Evolutionary conservation across 345 rosid species (phyloP).

Genomic region (Lepidium aucheri): DNA sequence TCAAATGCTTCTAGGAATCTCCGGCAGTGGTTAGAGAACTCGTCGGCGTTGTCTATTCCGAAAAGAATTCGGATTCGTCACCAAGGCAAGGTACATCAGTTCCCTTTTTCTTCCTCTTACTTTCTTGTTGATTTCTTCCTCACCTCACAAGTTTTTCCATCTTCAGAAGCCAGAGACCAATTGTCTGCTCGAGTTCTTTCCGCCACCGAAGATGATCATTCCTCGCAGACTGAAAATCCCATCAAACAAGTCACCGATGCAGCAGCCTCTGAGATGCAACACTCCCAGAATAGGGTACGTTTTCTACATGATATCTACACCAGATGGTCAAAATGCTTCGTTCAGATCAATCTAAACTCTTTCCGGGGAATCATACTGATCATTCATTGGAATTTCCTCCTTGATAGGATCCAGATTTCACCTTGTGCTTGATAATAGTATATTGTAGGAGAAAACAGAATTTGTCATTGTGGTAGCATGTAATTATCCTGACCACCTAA

Average conservation of each 20-base stretch:
- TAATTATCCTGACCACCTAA: neutral
- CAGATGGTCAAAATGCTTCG: neutral
- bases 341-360: neutral
- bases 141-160: constrained; percentile 14
- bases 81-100: constrained; percentile 27
- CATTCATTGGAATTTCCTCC: neutral
- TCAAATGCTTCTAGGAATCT: constrained; percentile 38
- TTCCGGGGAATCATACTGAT: neutral
- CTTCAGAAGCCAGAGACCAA: constrained; percentile 46
- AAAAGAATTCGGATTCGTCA: constrained; percentile 9
- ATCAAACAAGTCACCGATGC: constrained; percentile 48
- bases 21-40: constrained; percentile 44
- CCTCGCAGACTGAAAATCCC: constrained; percentile 33
- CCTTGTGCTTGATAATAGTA: neutral
- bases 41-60: constrained; percentile 48
- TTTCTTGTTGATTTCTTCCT: neutral
- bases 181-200: constrained; percentile 68
- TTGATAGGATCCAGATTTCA: neutral
- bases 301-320: neutral
- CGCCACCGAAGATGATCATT: constrained; percentile 41
- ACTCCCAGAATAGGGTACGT: constrained; percentile 27
- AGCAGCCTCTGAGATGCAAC: neutral
- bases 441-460: neutral
- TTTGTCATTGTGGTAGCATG: neutral
- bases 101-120: neutral